Evolutionary conservation across 2,329 filamentous ascomycete genomes (phyloP).

Genomic region (Blastomyces emzantsi): DNA sequence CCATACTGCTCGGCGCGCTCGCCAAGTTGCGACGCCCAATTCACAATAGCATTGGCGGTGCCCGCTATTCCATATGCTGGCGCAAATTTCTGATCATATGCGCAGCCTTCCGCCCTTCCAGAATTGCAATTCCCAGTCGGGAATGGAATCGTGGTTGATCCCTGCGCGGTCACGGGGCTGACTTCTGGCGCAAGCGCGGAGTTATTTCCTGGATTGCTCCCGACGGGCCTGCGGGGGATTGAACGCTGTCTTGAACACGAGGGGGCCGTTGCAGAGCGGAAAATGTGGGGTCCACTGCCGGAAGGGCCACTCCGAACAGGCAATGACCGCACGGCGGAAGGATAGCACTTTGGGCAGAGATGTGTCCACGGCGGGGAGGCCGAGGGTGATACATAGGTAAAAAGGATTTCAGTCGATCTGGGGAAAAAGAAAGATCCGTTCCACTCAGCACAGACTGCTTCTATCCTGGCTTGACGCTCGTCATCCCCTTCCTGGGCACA

Average conservation of each 20-base stretch:
- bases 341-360: conserved; percentile 34
- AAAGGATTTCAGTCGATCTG: conserved; percentile 28
- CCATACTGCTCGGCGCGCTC: conserved; percentile 34
- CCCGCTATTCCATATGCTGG: conserved; percentile 19
- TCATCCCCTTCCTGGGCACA: conserved; percentile 35
- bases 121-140: conserved; percentile 3
- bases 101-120: conserved; percentile 14
- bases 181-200: conserved; percentile 6
- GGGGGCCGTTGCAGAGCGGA: conserved; percentile 7
- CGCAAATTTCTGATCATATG: conserved; percentile 17
- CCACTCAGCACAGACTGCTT: conserved; percentile 36
- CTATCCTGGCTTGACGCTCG: conserved; percentile 30
- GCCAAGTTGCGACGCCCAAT: conserved; percentile 29
- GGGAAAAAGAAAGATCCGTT: conserved; percentile 36
- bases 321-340: conserved; percentile 27
- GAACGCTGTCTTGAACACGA: conserved; percentile 6
- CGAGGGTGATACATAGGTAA: conserved; percentile 29
- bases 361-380: conserved; percentile 28
- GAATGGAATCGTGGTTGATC: neutral
- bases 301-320: conserved; percentile 20
- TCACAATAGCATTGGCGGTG: conserved; percentile 3
- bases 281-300: conserved; percentile 4
- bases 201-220: neutral
- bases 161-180: neutral
- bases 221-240: conserved; percentile 16